These are phyloP conservation scores for Pterocarpus macrocarpus DNA, from an alignment of 306 rosid genomes.

Conservation along the genomic window DNA sequence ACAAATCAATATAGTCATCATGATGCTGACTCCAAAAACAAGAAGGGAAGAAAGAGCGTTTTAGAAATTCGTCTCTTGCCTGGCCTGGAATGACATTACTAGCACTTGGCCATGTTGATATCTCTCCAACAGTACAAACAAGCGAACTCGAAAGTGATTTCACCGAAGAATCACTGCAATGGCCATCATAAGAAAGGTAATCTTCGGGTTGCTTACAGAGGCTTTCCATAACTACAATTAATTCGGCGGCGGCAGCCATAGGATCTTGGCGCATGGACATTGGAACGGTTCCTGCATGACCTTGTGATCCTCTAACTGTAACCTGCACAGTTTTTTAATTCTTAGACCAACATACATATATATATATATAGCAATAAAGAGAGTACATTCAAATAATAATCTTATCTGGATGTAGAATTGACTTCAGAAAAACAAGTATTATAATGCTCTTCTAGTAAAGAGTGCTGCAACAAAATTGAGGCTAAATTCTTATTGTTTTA, in stretches of 20 bases:
- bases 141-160: conserved; percentile 87
- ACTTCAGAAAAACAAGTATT: neutral
- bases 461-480: neutral
- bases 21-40: neutral
- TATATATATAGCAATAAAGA: neutral
- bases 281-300: conserved; percentile 97
- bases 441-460: neutral
- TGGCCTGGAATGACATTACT: conserved; percentile 98
- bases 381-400: neutral
- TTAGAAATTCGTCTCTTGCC: conserved; percentile 69
- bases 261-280: conserved; percentile 98
- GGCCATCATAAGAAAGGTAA: conserved; percentile 72
- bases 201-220: conserved; percentile 83
- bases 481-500: conserved; percentile 34
- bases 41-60: conserved; percentile 34
- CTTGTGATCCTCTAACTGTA: conserved; percentile 90
- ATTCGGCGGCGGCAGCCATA: conserved; percentile 88
- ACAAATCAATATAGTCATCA: conserved; percentile 34
- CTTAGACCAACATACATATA: neutral
- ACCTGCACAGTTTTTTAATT: conserved; percentile 62
- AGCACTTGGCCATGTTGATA: conserved; percentile 99
- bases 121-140: conserved; percentile 97
- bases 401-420: neutral
- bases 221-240: conserved; percentile 76
- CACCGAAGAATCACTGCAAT: conserved; percentile 67